phyloP scores from a whole-genome alignment of 176 grass and related monocot species.

The Oryza coarctata region DNA sequence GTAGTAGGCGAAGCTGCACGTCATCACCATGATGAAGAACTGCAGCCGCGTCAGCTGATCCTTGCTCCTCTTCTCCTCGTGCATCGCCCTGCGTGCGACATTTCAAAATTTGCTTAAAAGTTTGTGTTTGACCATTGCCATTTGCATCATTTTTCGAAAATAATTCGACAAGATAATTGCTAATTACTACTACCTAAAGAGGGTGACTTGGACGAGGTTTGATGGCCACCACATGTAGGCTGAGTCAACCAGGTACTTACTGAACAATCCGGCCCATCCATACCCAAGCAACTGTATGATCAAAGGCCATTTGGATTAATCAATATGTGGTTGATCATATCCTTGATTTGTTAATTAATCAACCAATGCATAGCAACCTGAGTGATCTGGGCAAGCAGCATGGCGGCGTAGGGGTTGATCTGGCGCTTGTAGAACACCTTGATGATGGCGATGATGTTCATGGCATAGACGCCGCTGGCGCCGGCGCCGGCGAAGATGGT shows the following conservation, averaged over 20 bases:
- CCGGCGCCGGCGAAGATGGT: slow-evolving; percentile 69
- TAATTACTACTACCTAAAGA: slow-evolving; percentile 51
- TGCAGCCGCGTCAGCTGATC: slow-evolving; percentile 59
- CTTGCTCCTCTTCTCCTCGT: slow-evolving; percentile 68
- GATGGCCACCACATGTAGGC: slow-evolving; percentile 95
- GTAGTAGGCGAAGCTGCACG: slow-evolving; percentile 74
- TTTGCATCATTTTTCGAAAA: too few relatives aligned
- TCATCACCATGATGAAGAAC: slow-evolving; percentile 63
- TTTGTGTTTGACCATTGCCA: too few relatives aligned
- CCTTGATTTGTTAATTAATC: background rate
- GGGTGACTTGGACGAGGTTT: slow-evolving; percentile 73
- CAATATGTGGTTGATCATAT: too few relatives aligned
- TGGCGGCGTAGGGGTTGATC: slow-evolving; percentile 56
- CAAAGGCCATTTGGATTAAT: too few relatives aligned
- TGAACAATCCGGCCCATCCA: slow-evolving; percentile 84
- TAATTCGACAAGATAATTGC: too few relatives aligned
- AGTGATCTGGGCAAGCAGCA: slow-evolving; percentile 65
- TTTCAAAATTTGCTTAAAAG: background rate
- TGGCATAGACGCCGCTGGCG: slow-evolving; percentile 50
- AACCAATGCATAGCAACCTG: slow-evolving; percentile 29
- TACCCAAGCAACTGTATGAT: slow-evolving; percentile 27
- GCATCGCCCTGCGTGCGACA: slow-evolving; percentile 53
- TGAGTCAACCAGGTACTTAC: slow-evolving; percentile 72
- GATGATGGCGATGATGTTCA: slow-evolving; percentile 77
- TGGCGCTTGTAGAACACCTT: slow-evolving; percentile 75